Percentiles rank a stretch among this genome's conserved stretches.
phyloP scores from a whole-genome alignment of 768 basidiomycete species.

The Boletus vinaceobasis region DNA sequence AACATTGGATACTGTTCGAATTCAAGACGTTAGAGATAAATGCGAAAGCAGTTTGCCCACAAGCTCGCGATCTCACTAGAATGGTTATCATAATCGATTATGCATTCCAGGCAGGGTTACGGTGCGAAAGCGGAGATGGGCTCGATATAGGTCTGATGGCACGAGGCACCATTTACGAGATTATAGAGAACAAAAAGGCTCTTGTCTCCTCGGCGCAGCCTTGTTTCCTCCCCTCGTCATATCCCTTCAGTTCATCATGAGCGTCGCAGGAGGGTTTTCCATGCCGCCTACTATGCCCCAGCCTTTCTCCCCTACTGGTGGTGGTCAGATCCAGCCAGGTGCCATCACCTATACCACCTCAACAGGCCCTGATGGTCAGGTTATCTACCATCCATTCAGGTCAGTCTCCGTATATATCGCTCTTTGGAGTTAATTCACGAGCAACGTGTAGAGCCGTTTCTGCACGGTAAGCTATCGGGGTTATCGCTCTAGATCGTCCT shows the following conservation, averaged over 20 bases:
- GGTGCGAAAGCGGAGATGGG: slow-evolving; percentile 28
- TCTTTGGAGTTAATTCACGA: slow-evolving; percentile 10
- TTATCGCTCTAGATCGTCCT: neutral
- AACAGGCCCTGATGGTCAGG: slow-evolving; percentile 55
- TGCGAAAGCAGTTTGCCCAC: neutral
- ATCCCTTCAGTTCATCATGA: slow-evolving; percentile 19
- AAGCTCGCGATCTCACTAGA: neutral
- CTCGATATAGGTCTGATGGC: slow-evolving; percentile 29
- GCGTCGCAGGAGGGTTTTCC: slow-evolving; percentile 20
- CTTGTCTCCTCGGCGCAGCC: neutral
- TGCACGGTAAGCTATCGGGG: slow-evolving; percentile 53
- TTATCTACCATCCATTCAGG: slow-evolving; percentile 74
- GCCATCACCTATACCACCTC: slow-evolving; percentile 71
- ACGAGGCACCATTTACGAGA: slow-evolving; percentile 27
- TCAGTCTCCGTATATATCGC: slow-evolving; percentile 31
- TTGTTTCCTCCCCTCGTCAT: slow-evolving; percentile 13
- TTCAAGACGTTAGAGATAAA: neutral
- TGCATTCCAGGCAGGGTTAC: neutral
- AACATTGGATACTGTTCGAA: neutral
- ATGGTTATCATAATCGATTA: slow-evolving; percentile 4
- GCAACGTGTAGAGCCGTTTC: slow-evolving; percentile 57
- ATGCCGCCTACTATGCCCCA: slow-evolving; percentile 28
- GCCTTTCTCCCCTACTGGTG: slow-evolving; percentile 29
- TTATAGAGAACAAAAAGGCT: slow-evolving; percentile 24
- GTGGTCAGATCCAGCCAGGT: slow-evolving; percentile 57